Base-by-base conservation (phyloP, 495 filamentous ascomycete genomes). In the Penicillium coffeae region DNA sequence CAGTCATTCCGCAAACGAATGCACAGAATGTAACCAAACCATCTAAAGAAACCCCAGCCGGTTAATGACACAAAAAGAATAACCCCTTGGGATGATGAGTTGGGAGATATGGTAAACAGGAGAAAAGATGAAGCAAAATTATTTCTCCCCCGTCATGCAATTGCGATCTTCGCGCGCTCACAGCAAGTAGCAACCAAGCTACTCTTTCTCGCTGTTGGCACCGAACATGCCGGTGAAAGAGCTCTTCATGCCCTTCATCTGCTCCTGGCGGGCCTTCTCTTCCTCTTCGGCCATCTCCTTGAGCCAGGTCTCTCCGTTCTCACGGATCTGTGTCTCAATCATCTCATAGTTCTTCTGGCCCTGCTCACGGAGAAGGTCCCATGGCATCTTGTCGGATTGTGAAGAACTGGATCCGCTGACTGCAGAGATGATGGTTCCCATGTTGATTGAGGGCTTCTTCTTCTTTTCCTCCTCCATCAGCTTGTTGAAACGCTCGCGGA, bases 221-320 rank as follows among this genome's bases (percentile, higher is more conserved):
- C 77, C 76, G 56, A 85, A 79, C 61, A 77, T 73, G 44, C 78
- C 70, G 21, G 76, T 77, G 55, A 85, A 73, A 22, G 80, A 79
- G 50, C 72, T 77, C 69, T 83, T 85, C 85, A 88, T 95, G 57
- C 76, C 86, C 71, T 88, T 86, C 88, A 95, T 93, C 65, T 84
- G 84, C 71, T 95, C 90, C 54, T 94, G 86, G 54, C 85, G 83
- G 48, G 80, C 75, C 76, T 87, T 91, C 77, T 96, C 90, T 67
- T 88, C 83, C 51, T 86, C 79, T 33, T 82, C 82, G 34, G 84
- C 86, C 76, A 95, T 90, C 68, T 96, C 91, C 74, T 86, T 87
- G 57, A 97, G 73, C 89, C 90, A 94, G 69, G 90, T 88, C 72
- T 89, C 88, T 33, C 88, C 93, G 63, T 97, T 92, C 68, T 90